A percentile compares a stretch with the other conserved stretches of the same genome.
Evolutionary conservation across 768 basidiomycete genomes (phyloP).

Genomic region (Paxillus involutus): DNA sequence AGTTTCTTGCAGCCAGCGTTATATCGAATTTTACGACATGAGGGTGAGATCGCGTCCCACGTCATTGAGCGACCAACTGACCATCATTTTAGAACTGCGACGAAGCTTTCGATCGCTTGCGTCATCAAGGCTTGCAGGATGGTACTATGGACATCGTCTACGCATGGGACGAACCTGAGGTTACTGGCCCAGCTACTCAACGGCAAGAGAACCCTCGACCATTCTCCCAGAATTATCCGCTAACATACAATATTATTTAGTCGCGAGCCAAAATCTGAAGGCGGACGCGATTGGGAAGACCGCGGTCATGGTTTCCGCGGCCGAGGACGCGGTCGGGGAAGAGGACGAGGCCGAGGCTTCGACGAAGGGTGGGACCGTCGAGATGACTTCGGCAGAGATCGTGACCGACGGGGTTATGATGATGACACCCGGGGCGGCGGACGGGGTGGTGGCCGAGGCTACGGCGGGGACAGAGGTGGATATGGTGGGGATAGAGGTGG

Average conservation of each 20-base stretch:
- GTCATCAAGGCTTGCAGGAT: conserved; percentile 77
- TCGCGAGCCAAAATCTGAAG: conserved; percentile 35
- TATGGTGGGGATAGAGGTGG: conserved; percentile 46
- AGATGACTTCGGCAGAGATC: conserved; percentile 41
- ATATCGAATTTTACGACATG: conserved; percentile 93
- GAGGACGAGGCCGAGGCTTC: conserved; percentile 37
- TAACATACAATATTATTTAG: conserved; percentile 14
- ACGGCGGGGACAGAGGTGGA: conserved; percentile 40
- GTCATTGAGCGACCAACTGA: conserved; percentile 7
- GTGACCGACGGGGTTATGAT: conserved; percentile 33
- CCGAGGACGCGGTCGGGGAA: conserved; percentile 36
- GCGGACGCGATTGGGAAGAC: conserved; percentile 49
- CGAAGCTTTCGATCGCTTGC: conserved; percentile 76
- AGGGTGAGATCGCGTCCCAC: conserved; percentile 47
- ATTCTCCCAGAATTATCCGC: neutral
- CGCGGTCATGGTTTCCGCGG: conserved; percentile 39
- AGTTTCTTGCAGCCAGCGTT: conserved; percentile 61
- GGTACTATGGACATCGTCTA: conserved; percentile 88
- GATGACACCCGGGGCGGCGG: conserved; percentile 37
- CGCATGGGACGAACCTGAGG: conserved; percentile 76
- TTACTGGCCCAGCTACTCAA: conserved; percentile 45
- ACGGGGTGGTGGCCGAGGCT: conserved; percentile 37
- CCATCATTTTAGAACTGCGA: conserved; percentile 57
- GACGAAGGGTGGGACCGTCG: conserved; percentile 47
- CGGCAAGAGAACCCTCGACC: conserved; percentile 29